Percentiles rank a stretch among this genome's conserved stretches.
phyloP scores from a whole-genome alignment of 495 filamentous ascomycete species.

The Aspergillus egyptiacus region DNA sequence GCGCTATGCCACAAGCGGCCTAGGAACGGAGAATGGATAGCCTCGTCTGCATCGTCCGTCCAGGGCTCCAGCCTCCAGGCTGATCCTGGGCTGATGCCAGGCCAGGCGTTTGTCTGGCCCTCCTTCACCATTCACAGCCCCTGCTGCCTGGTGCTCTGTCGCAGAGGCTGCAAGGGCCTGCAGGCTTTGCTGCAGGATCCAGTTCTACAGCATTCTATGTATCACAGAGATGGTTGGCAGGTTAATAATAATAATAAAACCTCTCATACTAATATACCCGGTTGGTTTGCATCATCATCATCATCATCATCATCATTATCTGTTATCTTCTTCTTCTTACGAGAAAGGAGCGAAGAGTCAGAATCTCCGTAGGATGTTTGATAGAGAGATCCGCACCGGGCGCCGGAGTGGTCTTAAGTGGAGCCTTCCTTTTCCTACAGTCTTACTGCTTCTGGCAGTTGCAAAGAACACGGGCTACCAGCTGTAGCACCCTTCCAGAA shows the following conservation, averaged over 20 bases:
- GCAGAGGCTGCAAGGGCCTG: conserved; percentile 13
- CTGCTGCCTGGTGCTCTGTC: conserved; percentile 7
- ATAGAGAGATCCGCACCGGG: no score
- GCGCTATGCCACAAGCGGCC: conserved; percentile 4
- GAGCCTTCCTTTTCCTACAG: background rate
- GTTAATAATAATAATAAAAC: no score
- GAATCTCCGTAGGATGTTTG: no score
- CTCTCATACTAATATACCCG: background rate
- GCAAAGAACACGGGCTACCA: conserved; percentile 3
- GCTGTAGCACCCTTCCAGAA: conserved; percentile 13
- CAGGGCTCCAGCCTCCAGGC: no score
- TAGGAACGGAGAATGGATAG: no score
- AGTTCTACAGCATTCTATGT: conserved; percentile 12
- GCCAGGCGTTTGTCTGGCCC: conserved; percentile 1
- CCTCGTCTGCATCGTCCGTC: no score
- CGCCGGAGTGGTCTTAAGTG: no score
- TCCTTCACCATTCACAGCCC: conserved; percentile 8
- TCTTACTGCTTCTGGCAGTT: conserved; percentile 5
- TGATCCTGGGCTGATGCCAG: background rate
- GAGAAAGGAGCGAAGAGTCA: no score
- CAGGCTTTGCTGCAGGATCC: conserved; percentile 9
- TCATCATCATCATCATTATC: no score
- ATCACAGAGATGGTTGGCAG: conserved; percentile 3
- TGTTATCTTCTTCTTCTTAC: no score
- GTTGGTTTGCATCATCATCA: background rate